Evolutionary conservation across 2,329 filamentous ascomycete genomes (phyloP).

Genomic region (Pseudocercospora crystallina): DNA sequence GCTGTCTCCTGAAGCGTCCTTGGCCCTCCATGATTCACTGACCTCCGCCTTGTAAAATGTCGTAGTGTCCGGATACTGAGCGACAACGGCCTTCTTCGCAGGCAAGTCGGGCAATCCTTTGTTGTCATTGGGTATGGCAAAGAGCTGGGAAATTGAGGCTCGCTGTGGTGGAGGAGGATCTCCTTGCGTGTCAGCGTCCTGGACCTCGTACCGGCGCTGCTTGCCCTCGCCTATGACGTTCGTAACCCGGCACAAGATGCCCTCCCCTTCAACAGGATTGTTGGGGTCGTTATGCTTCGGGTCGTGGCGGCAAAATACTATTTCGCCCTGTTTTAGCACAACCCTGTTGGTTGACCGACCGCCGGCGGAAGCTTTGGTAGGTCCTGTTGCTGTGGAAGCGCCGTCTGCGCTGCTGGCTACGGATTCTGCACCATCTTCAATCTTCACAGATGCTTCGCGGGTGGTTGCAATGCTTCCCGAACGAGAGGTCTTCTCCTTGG

Average conservation of each 20-base stretch:
- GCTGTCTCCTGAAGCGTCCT: constrained; percentile 31
- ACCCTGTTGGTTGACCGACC: constrained; percentile 31
- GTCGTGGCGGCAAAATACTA: constrained; percentile 53
- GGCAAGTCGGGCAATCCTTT: constrained; percentile 42
- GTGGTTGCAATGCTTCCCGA: constrained; percentile 46
- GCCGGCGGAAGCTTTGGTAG: constrained; percentile 31
- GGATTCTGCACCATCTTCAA: constrained; percentile 47
- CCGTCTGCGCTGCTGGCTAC: constrained; percentile 47
- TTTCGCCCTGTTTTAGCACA: constrained; percentile 42
- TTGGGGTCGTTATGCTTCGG: constrained; percentile 25
- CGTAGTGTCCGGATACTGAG: constrained; percentile 53
- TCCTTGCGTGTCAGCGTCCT: constrained; percentile 45
- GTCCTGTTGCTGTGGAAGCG: constrained; percentile 25
- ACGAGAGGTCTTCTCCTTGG: constrained; percentile 40
- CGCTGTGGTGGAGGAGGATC: constrained; percentile 35
- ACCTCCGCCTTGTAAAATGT: constrained; percentile 56
- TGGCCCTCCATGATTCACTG: constrained; percentile 42
- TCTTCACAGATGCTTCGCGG: constrained; percentile 52
- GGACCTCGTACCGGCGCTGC: constrained; percentile 54
- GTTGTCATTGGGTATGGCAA: constrained; percentile 45
- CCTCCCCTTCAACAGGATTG: constrained; percentile 47
- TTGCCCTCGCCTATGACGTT: constrained; percentile 55
- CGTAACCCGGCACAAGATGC: constrained; percentile 53
- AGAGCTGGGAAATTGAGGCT: constrained; percentile 49
- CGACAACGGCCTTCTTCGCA: constrained; percentile 47